Conservation (phyloP, 257 asterid species). For the Solanum ossicruentum region DNA sequence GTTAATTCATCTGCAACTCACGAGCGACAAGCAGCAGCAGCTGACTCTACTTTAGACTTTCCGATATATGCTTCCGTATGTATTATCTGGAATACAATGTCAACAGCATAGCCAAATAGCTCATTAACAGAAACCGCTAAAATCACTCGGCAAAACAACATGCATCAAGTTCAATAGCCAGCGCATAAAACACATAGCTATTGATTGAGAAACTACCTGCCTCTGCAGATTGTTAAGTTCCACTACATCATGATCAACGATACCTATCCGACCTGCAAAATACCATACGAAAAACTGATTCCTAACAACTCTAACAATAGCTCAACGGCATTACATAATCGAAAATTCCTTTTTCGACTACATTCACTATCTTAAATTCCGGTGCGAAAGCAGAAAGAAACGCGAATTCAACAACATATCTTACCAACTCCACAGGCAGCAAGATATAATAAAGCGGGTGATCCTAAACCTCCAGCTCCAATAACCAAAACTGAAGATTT, state of each 20-base stretch:
- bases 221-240: constrained; percentile 95
- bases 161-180: background rate
- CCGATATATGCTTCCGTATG: constrained; percentile 94
- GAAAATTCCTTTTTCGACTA: background rate
- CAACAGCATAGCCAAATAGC: background rate
- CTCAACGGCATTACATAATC: background rate
- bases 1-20: constrained; percentile 19
- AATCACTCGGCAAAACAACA: background rate
- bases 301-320: background rate
- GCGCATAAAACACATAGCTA: background rate
- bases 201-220: constrained; percentile 36
- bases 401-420: background rate
- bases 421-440: constrained; percentile 79
- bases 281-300: background rate
- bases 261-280: constrained; percentile 78
- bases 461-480: constrained; percentile 98
- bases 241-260: constrained; percentile 94
- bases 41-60: constrained; percentile 91
- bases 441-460: constrained; percentile 86
- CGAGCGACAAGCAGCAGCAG: constrained; percentile 96
- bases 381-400: background rate
- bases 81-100: constrained; percentile 44
- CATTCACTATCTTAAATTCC: background rate
- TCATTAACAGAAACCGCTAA: background rate
- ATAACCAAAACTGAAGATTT: constrained; percentile 76